Evolutionary conservation across 1,284 basidiomycete species (phyloP), one percentile per base, ranked within the genome.

Genomic region (Melampsora occidentalis): DNA sequence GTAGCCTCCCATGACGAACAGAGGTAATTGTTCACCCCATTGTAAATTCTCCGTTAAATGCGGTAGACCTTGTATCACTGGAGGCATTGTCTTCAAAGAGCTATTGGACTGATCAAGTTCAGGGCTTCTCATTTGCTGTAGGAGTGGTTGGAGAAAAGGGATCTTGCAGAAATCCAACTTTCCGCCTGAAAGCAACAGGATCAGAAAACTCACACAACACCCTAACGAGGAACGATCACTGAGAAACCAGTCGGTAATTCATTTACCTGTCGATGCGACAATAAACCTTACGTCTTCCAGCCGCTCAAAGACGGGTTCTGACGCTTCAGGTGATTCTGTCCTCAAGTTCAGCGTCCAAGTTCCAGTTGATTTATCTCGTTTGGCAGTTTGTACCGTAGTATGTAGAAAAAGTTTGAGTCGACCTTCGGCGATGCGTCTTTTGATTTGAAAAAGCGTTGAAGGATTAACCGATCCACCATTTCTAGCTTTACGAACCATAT

Each of bases 391-490:
- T 10, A 76, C 67, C 6, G 73, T 48, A 25, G 66, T 76, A 25
- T 76, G 73, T 6, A 66, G 63, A 16, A 48, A 61, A 62, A 76
- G 33, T 31, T 28, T 63, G n/a, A 76, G 73, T n/a, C 28, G 48
- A 16, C 67, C 73, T 64, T 76, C 73, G 10, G 57, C 46, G 28
- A 76, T 31, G 57, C 67, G 73, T 42, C 63, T 35, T 42, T 76
- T 76, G 35, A 76, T 35, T 25, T 63, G 49, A 12, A 61, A 33
- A 20, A 76, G 48, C n/a, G 73, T 76, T 46, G 67, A 69, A 49
- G 73, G 73, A 53, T 76, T 76, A 18, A 76, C 73, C 7, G 73
- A 76, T 63, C 73, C 73, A 22, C 73, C 73, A 64, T 76, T 69
- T 31, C 73, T 39, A 25, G 73, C 73, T 46, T 76, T 66, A 10